Base-by-base conservation (phyloP, 2,329 filamentous ascomycete species). In the Nakataea oryzae region DNA sequence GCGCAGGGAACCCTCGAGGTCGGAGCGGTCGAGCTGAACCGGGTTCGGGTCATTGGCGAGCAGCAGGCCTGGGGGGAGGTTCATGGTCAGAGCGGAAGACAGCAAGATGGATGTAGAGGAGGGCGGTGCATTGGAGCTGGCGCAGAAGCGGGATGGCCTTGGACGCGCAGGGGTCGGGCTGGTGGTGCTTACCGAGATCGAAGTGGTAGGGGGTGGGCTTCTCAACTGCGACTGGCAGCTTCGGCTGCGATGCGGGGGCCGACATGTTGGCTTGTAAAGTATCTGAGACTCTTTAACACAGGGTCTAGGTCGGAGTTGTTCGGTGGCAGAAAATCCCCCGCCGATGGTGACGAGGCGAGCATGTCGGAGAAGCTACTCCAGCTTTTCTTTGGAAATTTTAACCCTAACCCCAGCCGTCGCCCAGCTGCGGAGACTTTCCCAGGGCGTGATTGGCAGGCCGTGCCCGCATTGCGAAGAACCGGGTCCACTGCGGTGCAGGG, bases 141-240 rank as follows among this genome's bases (percentile, higher is more conserved):
- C 54, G 54, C 54, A 58, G 30, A 58, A 1, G 30, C 30, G 30
- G 30, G 30, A 13, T 58, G 47, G 57, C 14, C 24, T 29, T n/a
- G 24, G 34, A 24, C 7, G 9, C 26, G 13, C 7, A 32, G 29
- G 27, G 41, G 41, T 9, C 13, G 21, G 41, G 11, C 21, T n/a
- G n/a, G n/a, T 21, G 41, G 41, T 3, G 54, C 60, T 57, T 28
- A 61, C 60, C 79, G n/a, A 97, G 87, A 74, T 97, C 92, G 78
- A 96, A 97, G 68, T 86, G 92, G 80, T 96, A 96, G 12, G 93
- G 92, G 8, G 89, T 96, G 5, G 91, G 88, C 76, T 96, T 96
- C 64, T 87, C 81, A 71, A 91, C 88, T 21, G 81, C 84, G 65
- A 89, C 80, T 57, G 85, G 82, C 63, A 86, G 78, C 70, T 83